Evolutionary conservation across 1,284 basidiomycete species (phyloP).

Genomic region (Somion occarium): DNA sequence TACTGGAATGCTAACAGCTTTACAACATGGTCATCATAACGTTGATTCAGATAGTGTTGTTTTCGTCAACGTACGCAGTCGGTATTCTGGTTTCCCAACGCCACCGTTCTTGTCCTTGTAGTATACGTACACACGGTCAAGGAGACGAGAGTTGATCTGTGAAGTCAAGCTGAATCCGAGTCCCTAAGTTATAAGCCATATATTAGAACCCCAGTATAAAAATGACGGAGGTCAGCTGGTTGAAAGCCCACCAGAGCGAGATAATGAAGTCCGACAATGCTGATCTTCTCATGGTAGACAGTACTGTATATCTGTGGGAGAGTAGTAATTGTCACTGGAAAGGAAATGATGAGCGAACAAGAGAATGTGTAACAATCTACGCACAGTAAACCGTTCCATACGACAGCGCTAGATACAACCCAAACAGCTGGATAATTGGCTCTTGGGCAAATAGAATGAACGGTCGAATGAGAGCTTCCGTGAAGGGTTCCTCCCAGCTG

Average conservation of each 20-base stretch:
- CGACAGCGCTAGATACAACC: constrained; percentile 43
- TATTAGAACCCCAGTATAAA: too few relatives aligned
- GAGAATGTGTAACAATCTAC: constrained; percentile 15
- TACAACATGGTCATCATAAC: neutral
- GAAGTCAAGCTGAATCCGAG: constrained; percentile 39
- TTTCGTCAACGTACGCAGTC: constrained; percentile 25
- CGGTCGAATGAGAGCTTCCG: constrained; percentile 38
- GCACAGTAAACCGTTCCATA: constrained; percentile 51
- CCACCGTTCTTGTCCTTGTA: constrained; percentile 47
- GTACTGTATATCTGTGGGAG: constrained; percentile 55
- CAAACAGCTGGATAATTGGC: constrained; percentile 42
- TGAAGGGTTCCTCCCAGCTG: constrained; percentile 41
- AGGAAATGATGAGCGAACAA: neutral
- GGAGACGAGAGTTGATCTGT: constrained; percentile 51
- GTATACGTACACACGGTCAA: constrained; percentile 50
- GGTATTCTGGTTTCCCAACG: constrained; percentile 54
- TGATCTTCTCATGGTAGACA: constrained; percentile 43
- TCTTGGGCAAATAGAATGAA: constrained; percentile 43
- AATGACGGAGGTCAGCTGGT: too few relatives aligned
- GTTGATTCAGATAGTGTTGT: too few relatives aligned
- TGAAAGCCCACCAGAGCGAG: constrained; percentile 42
- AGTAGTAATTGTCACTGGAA: constrained; percentile 53
- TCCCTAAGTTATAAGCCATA: neutral
- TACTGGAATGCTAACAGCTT: constrained; percentile 55
- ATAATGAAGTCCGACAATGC: constrained; percentile 59